Evolutionary conservation across 2,329 filamentous ascomycete genomes (phyloP).

Genomic region (Biscogniauxia mediterranea): DNA sequence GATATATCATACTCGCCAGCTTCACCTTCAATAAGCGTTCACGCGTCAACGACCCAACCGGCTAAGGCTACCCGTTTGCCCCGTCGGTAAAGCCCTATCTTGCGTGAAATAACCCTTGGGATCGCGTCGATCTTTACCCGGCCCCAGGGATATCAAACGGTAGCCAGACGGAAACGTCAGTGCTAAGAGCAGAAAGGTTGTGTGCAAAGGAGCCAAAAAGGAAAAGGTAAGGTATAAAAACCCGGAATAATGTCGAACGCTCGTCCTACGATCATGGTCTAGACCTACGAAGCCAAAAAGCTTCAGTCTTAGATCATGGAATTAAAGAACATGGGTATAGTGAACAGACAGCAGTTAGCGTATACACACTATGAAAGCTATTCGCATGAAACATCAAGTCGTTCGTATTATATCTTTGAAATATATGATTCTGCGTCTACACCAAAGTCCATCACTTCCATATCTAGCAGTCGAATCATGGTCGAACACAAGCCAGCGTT

Average conservation of each 20-base stretch:
- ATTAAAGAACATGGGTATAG: not conserved
- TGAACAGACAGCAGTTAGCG: not conserved
- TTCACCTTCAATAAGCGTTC: not conserved
- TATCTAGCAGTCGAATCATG: too few species aligned
- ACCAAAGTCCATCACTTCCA: too few species aligned
- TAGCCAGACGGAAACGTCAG: not conserved
- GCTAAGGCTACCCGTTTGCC: not conserved
- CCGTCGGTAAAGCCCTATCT: not conserved
- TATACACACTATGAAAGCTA: not conserved
- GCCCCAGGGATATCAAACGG: not conserved
- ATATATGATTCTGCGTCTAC: too few species aligned
- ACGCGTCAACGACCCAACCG: not conserved
- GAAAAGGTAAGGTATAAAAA: not conserved
- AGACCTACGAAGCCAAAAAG: not conserved
- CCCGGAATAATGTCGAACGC: not conserved
- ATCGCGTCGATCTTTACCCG: not conserved
- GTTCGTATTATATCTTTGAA: too few species aligned
- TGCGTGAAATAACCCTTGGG: not conserved
- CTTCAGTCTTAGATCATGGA: not conserved
- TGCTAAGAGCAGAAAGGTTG: not conserved
- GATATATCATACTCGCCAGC: not conserved
- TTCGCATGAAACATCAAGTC: not conserved
- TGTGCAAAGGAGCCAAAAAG: not conserved
- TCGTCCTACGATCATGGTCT: not conserved
- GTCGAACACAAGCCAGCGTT: too few species aligned